Base-by-base conservation (phyloP, 2,329 filamentous ascomycete genomes). In the Nemania sp. region DNA sequence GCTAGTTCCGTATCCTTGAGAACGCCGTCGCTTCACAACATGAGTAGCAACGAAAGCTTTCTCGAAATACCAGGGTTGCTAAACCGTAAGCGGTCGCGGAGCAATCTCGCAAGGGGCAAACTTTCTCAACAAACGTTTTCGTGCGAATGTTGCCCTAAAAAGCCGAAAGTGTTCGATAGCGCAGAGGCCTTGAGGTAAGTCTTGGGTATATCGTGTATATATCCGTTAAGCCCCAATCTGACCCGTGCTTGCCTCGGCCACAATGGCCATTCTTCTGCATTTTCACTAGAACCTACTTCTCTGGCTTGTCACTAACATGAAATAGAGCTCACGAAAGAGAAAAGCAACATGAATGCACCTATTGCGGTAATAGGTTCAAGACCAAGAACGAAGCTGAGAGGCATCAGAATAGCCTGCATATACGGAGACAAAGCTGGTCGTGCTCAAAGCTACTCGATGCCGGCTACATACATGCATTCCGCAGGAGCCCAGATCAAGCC, bases 31-130 rank as follows among this genome's bases (percentile, higher is more conserved):
- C 55, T 57, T 22, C 55, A 57, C 18, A 57, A 57, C n/a, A 57
- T 45, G 55, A 57, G 55, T 15, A 57, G 55, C 24, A 57, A 57
- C 55, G 55, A 57, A 45, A 57, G 55, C 38, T 57, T 57, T 15
- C 55, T 57, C 22, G 55, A 57, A 45, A 57, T 57, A 38, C 55
- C 55, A 3, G 38, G 55, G 10, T 24, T 18, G 18, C 29, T 57
- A 24, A 45, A 26, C 24, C 55, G 24, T 13, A 57, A 45, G 18
- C 55, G 24, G 29, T 57, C 55, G 24, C 38, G 55, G 38, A 18
- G 15, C 27, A 57, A 45, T 15, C 55, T 57, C 3, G 4, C 15
- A 45, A 45, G 38, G 35, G 24, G 24, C 24, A 57, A 18, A 22
- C 10, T 29, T 29, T 29, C 55, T 15, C 38, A 57, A 45, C 32